Conservation (phyloP, 257 asterid species). For the Lithospermum erythrorhizon region DNA sequence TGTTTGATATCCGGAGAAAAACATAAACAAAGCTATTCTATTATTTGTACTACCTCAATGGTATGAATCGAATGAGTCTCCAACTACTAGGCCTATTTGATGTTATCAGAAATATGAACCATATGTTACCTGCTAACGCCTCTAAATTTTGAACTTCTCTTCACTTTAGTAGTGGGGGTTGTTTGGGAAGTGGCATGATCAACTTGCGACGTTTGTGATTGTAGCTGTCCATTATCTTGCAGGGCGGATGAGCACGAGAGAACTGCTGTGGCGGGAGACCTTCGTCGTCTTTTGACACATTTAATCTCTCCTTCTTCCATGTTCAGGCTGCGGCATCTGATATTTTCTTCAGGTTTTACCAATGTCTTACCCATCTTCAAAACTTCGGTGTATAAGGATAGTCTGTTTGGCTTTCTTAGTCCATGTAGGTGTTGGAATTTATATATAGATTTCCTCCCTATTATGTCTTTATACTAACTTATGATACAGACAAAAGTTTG, state of each 20-base stretch:
- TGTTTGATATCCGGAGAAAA: no score
- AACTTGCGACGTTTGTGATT: constrained; percentile 12
- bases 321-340: constrained; percentile 18
- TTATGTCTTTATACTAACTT: neutral
- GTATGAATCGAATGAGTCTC: no score
- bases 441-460: constrained; percentile 1
- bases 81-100: no score
- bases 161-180: constrained; percentile 18
- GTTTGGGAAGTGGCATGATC: constrained; percentile 19
- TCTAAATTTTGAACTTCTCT: constrained; percentile 75
- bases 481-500: constrained; percentile 1
- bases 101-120: neutral
- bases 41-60: no score
- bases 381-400: neutral
- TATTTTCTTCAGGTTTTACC: constrained; percentile 21
- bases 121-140: constrained; percentile 64
- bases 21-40: no score
- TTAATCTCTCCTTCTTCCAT: constrained; percentile 26
- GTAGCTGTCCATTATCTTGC: no score
- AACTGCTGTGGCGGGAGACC: constrained; percentile 28
- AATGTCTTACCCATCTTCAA: constrained; percentile 21
- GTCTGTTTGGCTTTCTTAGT: constrained; percentile 4
- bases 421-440: constrained; percentile 9
- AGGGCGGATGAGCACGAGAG: neutral
- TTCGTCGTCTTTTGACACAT: constrained; percentile 40